Conservation (phyloP, 179 eudicot species). For the Spergularia azorica region DNA sequence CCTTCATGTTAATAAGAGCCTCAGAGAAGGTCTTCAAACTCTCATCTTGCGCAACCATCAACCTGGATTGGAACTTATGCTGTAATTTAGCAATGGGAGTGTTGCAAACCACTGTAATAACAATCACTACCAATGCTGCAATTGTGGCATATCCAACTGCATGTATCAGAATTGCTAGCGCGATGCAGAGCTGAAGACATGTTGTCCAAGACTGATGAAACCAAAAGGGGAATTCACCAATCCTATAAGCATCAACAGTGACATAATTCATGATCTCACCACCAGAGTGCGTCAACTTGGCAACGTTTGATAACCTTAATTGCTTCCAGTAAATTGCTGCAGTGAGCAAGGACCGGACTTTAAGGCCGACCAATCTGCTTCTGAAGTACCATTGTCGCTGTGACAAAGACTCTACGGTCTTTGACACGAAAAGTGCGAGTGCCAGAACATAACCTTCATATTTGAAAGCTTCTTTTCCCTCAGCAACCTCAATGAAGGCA, state of each 20-base stretch:
- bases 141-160: constrained; percentile 15
- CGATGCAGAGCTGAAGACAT: constrained; percentile 13
- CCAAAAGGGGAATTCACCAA: constrained; percentile 22
- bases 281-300: constrained; percentile 2
- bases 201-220: constrained; percentile 20
- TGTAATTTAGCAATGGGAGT: constrained; percentile 12
- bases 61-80: not conserved
- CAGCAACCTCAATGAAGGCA: constrained; percentile 34
- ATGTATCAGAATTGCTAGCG: not conserved
- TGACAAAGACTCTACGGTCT: constrained; percentile 14
- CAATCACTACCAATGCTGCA: not conserved
- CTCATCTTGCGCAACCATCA: constrained; percentile 15
- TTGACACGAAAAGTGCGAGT: not conserved
- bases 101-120: constrained; percentile 10
- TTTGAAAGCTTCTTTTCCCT: constrained; percentile 25
- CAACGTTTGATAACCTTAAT: constrained; percentile 5
- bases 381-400: constrained; percentile 19
- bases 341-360: constrained; percentile 14
- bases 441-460: constrained; percentile 14
- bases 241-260: constrained; percentile 16
- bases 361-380: constrained; percentile 14
- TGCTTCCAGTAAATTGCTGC: constrained; percentile 14
- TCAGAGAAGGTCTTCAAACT: constrained; percentile 8
- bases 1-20: constrained; percentile 17
- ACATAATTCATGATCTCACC: constrained; percentile 23